Percentiles rank a stretch among this genome's conserved stretches.
Evolutionary conservation across 1,284 basidiomycete species (phyloP).

Genomic region (Ganoderma lucidum): DNA sequence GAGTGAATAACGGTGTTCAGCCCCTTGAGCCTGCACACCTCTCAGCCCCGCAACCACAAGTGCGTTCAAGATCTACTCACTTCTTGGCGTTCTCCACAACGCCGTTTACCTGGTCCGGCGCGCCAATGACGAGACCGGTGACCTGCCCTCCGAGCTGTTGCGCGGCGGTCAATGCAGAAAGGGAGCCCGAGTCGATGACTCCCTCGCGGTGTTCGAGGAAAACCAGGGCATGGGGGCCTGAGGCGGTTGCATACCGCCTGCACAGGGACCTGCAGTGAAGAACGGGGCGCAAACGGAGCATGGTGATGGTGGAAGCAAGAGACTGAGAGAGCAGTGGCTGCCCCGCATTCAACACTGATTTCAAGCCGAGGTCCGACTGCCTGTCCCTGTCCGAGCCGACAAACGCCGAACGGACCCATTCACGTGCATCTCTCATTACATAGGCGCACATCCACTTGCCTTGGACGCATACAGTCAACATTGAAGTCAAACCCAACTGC

Average conservation of each 20-base stretch:
- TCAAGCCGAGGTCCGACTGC: background rate
- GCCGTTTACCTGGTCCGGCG: slow-evolving; percentile 71
- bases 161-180: slow-evolving; percentile 92
- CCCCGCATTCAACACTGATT: slow-evolving; percentile 2
- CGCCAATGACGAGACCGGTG: slow-evolving; percentile 88
- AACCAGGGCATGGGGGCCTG: slow-evolving; percentile 78
- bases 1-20: slow-evolving; percentile 52
- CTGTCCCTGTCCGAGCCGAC: background rate
- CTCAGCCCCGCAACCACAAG: slow-evolving; percentile 5
- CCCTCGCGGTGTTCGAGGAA: slow-evolving; percentile 91
- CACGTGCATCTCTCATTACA: background rate
- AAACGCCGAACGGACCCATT: background rate
- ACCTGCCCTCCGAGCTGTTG: slow-evolving; percentile 86
- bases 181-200: slow-evolving; percentile 83
- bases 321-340: slow-evolving; percentile 1
- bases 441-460: too few relatives aligned
- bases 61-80: slow-evolving; percentile 51
- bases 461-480: too few relatives aligned
- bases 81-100: slow-evolving; percentile 84
- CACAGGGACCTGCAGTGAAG: slow-evolving; percentile 39
- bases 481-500: too few relatives aligned
- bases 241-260: slow-evolving; percentile 63
- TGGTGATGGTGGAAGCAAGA: slow-evolving; percentile 31
- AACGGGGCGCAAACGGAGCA: slow-evolving; percentile 46
- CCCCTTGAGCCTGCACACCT: slow-evolving; percentile 51